A percentile compares a stretch with the other conserved stretches of the same genome.
These are phyloP conservation scores for Chiua virens DNA, from an alignment of 768 basidiomycete genomes.

Conservation along the genomic window DNA sequence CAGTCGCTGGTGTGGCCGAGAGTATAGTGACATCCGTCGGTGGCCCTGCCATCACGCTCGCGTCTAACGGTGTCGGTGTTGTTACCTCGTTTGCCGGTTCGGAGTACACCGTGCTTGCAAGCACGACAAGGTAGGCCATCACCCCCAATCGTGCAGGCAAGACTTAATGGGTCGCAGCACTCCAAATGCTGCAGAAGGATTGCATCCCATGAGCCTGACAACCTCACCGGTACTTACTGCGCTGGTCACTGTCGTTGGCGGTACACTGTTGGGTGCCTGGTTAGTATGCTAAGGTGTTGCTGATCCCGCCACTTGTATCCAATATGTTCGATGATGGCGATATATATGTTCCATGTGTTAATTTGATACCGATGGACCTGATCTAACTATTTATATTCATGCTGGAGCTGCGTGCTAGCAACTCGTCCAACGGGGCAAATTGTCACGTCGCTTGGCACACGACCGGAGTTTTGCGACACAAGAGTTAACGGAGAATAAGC, in stretches of 20 bases:
- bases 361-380: background rate
- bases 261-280: constrained; percentile 41
- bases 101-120: constrained; percentile 46
- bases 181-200: constrained; percentile 13
- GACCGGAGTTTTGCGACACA: background rate
- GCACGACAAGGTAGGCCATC: constrained; percentile 14
- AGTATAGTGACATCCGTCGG: constrained; percentile 61
- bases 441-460: background rate
- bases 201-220: constrained; percentile 13
- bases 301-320: background rate
- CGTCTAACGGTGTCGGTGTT: constrained; percentile 38
- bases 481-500: background rate
- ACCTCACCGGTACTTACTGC: constrained; percentile 30
- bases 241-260: constrained; percentile 29
- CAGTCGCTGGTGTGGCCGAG: constrained; percentile 49
- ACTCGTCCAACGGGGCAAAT: background rate
- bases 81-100: constrained; percentile 55
- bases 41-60: constrained; percentile 61
- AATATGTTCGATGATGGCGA: too few species aligned
- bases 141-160: background rate
- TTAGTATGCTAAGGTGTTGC: constrained; percentile 29
- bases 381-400: background rate
- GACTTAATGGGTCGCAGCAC: constrained; percentile 7
- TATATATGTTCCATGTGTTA: too few species aligned
- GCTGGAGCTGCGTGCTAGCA: background rate